Evolutionary conservation across 2,329 filamentous ascomycete species (phyloP).

Genomic region (Aspergillus melleus): DNA sequence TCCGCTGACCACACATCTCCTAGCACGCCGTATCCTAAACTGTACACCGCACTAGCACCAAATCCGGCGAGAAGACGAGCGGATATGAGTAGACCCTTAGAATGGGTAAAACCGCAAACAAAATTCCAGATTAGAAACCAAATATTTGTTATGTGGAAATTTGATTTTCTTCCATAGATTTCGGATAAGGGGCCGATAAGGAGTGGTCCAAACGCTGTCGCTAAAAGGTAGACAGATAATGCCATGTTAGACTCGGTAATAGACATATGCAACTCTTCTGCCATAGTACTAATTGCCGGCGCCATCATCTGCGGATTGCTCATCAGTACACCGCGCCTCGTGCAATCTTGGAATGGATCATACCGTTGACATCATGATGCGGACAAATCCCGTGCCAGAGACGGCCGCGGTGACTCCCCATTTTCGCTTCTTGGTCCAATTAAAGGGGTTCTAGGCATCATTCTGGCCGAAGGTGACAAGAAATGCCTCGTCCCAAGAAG

Average conservation of each 20-base stretch:
- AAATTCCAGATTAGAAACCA: constrained; percentile 65
- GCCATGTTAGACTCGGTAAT: neutral
- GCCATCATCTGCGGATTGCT: neutral
- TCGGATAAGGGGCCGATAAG: constrained; percentile 61
- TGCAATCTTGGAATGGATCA: neutral
- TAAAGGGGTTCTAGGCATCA: constrained; percentile 31
- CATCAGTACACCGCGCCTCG: neutral
- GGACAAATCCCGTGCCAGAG: constrained; percentile 16
- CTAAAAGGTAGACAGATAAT: constrained; percentile 56
- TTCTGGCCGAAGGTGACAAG: constrained; percentile 17
- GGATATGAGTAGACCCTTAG: constrained; percentile 55
- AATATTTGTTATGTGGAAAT: constrained; percentile 58
- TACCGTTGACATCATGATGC: neutral
- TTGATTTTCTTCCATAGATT: constrained; percentile 60
- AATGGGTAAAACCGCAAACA: constrained; percentile 61
- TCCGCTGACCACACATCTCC: neutral
- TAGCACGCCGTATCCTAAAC: neutral
- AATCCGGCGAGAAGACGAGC: constrained; percentile 64
- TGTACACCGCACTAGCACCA: constrained; percentile 53
- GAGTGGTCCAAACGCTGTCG: constrained; percentile 59
- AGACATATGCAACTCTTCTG: neutral
- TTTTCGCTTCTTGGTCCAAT: constrained; percentile 29
- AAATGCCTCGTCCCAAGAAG: neutral
- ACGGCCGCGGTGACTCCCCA: constrained; percentile 20
- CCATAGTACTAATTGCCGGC: neutral